These are phyloP conservation scores for Colletotrichum gloeosporioides DNA, from an alignment of 2,329 filamentous ascomycete genomes.

Conservation along the genomic window DNA sequence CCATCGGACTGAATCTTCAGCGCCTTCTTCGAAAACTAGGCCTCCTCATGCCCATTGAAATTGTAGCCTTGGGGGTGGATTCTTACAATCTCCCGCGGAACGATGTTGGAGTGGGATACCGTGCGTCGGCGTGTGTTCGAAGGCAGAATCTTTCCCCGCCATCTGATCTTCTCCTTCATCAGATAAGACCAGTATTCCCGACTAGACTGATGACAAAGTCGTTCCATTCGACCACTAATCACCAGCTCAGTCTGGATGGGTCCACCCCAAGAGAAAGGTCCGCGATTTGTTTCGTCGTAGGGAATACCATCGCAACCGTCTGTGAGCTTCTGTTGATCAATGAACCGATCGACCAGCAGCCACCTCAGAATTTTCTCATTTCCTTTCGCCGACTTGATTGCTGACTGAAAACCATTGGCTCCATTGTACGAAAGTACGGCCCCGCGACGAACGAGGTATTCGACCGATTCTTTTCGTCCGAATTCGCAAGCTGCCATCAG, in stretches of 20 bases:
- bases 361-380: not conserved
- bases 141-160: not conserved
- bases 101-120: not conserved
- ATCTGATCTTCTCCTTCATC: not conserved
- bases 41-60: not conserved
- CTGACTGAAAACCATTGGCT: not conserved
- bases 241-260: not conserved
- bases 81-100: not conserved
- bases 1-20: not conserved
- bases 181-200: not conserved
- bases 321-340: not conserved
- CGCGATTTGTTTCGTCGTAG: not conserved
- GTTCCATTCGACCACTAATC: not conserved
- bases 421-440: not conserved
- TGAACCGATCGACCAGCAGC: not conserved
- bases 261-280: not conserved
- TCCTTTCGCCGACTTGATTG: not conserved
- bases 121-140: not conserved
- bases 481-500: not conserved
- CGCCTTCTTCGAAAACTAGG: not conserved
- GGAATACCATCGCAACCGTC: accelerated
- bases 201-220: not conserved
- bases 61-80: not conserved
- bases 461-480: not conserved
- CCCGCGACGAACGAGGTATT: not conserved